A percentile compares a stretch with the other conserved stretches of the same genome.
These are phyloP conservation scores for Corchorus capsularis DNA, from an alignment of 345 rosid genomes.

Conservation along the genomic window DNA sequence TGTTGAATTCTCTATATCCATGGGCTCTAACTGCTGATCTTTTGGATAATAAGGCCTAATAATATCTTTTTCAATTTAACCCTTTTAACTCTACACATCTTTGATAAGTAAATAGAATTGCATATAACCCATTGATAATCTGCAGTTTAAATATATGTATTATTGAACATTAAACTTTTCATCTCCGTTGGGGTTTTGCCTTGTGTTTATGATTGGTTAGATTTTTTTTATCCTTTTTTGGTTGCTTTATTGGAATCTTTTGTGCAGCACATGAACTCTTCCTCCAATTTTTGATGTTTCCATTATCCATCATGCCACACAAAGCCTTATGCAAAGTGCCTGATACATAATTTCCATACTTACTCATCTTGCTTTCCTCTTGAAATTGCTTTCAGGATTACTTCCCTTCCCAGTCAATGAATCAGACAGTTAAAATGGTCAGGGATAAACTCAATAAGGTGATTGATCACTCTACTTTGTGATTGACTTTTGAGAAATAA, in stretches of 20 bases:
- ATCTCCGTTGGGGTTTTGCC: background rate
- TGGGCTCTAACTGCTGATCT: background rate
- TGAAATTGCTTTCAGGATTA: slow-evolving; percentile 59
- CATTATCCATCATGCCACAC: background rate
- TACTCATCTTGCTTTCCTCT: background rate
- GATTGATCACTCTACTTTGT: slow-evolving; percentile 17
- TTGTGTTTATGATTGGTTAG: background rate
- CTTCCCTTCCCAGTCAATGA: slow-evolving; percentile 78
- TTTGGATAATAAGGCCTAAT: background rate
- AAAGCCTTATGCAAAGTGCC: background rate
- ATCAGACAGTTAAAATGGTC: slow-evolving; percentile 67
- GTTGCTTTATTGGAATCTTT: background rate
- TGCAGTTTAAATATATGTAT: background rate
- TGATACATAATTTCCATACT: no score
- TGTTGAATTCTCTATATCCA: background rate
- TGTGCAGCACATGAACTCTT: background rate
- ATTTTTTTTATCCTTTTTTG: background rate
- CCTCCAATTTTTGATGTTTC: background rate
- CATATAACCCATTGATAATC: background rate
- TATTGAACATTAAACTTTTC: background rate
- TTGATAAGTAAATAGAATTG: background rate
- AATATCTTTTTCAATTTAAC: background rate
- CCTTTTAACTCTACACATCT: background rate
- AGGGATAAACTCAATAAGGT: slow-evolving; percentile 87
- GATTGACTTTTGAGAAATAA: background rate